Conservation (phyloP, 1,284 basidiomycete genomes). For the Sanghuangporus weigelae region DNA sequence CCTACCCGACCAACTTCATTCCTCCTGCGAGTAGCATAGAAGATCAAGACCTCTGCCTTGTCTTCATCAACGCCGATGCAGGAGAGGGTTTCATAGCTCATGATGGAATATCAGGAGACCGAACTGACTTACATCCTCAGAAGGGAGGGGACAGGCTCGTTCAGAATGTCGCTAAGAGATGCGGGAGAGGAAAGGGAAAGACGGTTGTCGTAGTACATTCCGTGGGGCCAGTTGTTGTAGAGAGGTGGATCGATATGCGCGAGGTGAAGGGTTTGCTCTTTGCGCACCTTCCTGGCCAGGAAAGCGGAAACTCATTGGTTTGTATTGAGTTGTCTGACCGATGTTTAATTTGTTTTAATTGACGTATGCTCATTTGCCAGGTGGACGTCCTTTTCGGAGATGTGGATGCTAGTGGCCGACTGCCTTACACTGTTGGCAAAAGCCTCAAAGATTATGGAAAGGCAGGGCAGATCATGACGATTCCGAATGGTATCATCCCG, state of each 20-base stretch:
- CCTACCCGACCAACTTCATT: constrained; percentile 3
- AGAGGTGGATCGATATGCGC: constrained; percentile 40
- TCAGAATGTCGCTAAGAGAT: constrained; percentile 22
- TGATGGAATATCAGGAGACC: constrained; percentile 41
- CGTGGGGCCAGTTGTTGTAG: constrained; percentile 40
- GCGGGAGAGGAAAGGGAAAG: constrained; percentile 29
- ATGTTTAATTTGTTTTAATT: neutral
- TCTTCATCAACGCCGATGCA: constrained; percentile 36
- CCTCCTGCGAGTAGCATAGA: constrained; percentile 6
- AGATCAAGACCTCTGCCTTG: constrained; percentile 32
- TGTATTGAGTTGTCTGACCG: neutral
- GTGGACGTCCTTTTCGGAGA: constrained; percentile 44
- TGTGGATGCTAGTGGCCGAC: constrained; percentile 48
- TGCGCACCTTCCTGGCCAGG: constrained; percentile 56
- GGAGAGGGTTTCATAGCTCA: constrained; percentile 49
- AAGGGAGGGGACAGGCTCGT: constrained; percentile 37
- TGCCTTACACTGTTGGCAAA: constrained; percentile 56
- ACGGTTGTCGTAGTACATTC: constrained; percentile 51
- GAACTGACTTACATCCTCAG: constrained; percentile 47
- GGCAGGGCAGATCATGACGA: constrained; percentile 27
- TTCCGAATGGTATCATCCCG: constrained; percentile 25
- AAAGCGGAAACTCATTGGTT: constrained; percentile 49
- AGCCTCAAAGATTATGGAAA: constrained; percentile 45
- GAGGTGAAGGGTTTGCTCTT: constrained; percentile 45
- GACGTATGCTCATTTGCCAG: neutral